Evolutionary conservation across 805 yeast genomes (phyloP).

Genomic region (Nakazawaea anatomiae): DNA sequence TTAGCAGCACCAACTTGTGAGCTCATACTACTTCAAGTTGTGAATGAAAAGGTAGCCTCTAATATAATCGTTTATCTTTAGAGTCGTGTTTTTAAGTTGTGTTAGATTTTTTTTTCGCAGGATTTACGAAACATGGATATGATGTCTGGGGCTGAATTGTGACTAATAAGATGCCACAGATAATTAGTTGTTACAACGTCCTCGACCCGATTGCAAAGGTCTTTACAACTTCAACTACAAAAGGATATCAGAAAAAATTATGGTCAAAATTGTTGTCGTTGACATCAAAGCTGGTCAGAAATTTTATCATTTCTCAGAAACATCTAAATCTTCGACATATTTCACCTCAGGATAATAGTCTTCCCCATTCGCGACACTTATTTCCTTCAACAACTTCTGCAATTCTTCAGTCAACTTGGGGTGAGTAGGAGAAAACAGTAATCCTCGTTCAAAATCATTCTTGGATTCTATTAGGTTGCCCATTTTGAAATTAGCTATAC

Average conservation of each 20-base stretch:
- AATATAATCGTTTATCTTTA: not conserved
- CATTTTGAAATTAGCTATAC: constrained; percentile 55
- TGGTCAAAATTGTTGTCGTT: too few species aligned
- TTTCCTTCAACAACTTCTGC: constrained; percentile 37
- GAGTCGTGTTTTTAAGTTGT: not conserved
- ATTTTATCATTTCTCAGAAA: not conserved
- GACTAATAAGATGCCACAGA: too few species aligned
- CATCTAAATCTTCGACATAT: not conserved
- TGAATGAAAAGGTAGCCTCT: too few species aligned
- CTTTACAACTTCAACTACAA: too few species aligned
- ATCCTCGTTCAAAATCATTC: constrained; percentile 66
- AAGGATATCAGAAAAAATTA: too few species aligned
- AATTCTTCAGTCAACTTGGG: constrained; percentile 43
- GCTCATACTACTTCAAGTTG: not conserved
- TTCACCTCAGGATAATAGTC: constrained; percentile 5
- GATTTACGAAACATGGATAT: too few species aligned
- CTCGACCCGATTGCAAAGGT: too few species aligned
- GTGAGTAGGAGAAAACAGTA: constrained; percentile 55
- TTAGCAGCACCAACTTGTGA: not conserved
- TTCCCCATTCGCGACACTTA: constrained; percentile 58
- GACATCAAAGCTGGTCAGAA: not conserved
- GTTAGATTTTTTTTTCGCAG: too few species aligned
- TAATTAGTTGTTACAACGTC: too few species aligned
- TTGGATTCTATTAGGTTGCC: constrained; percentile 60
- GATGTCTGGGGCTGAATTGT: too few species aligned